Evolutionary conservation across 768 basidiomycete genomes (phyloP).

Genomic region (Pleurotus tuoliensis): DNA sequence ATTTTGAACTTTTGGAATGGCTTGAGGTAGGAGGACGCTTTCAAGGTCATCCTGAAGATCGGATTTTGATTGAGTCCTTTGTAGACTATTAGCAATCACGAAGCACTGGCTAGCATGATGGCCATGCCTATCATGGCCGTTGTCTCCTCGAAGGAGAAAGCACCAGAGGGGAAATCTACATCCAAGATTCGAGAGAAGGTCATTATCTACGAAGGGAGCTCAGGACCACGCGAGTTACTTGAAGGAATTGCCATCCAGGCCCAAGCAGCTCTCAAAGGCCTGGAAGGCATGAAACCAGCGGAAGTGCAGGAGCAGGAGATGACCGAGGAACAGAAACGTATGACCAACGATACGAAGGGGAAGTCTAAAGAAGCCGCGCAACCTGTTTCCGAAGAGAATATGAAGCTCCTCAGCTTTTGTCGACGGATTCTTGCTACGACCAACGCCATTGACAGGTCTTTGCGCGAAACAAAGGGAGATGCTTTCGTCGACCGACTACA

Average conservation of each 20-base stretch:
- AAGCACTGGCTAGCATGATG: conserved; percentile 92
- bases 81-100: conserved; percentile 90
- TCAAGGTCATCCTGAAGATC: neutral
- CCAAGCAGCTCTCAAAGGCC: conserved; percentile 84
- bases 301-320: conserved; percentile 56
- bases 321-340: conserved; percentile 88
- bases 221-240: conserved; percentile 86
- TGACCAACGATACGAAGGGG: conserved; percentile 64
- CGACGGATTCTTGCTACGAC: conserved; percentile 81
- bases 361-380: conserved; percentile 56
- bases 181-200: conserved; percentile 71
- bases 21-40: conserved; percentile 57
- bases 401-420: conserved; percentile 78
- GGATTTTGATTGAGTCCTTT: conserved; percentile 9
- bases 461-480: conserved; percentile 87
- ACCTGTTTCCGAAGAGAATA: conserved; percentile 65
- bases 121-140: conserved; percentile 96
- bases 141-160: conserved; percentile 65
- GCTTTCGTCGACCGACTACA: conserved; percentile 80
- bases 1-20: conserved; percentile 90
- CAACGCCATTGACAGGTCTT: conserved; percentile 79
- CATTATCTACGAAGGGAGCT: conserved; percentile 86
- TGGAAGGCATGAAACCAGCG: conserved; percentile 58
- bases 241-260: conserved; percentile 93
- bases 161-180: conserved; percentile 35